A percentile compares a stretch with the other conserved stretches of the same genome.
Evolutionary conservation across 1,284 basidiomycete genomes (phyloP).

Genomic region (Phellopilus nigrolimitatus): DNA sequence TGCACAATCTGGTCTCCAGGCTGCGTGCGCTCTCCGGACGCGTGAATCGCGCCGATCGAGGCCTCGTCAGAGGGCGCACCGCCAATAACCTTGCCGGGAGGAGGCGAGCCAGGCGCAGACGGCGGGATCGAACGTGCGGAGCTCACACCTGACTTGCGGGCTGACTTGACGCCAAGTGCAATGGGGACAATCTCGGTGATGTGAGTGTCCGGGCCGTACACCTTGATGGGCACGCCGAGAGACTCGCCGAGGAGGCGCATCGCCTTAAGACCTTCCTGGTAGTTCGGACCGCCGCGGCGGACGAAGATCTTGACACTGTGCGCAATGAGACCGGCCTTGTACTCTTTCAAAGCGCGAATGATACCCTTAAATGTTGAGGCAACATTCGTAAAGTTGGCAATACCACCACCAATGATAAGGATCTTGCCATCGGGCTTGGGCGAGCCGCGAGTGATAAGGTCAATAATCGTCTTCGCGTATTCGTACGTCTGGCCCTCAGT

Average conservation of each 20-base stretch:
- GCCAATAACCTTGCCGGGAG: conserved; percentile 32
- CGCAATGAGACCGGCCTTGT: conserved; percentile 78
- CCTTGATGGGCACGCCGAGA: conserved; percentile 94
- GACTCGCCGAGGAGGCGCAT: conserved; percentile 98
- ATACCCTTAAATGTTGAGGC: conserved; percentile 99
- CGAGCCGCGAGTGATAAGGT: conserved; percentile 90
- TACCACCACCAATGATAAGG: conserved; percentile 99
- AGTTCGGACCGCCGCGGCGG: conserved; percentile 98
- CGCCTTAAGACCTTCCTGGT: conserved; percentile 98
- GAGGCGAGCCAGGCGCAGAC: conserved; percentile 36
- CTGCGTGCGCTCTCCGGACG: conserved; percentile 80
- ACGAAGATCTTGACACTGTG: conserved; percentile 94
- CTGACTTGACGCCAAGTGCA: conserved; percentile 77
- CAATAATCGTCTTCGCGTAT: conserved; percentile 98
- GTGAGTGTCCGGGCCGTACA: conserved; percentile 97
- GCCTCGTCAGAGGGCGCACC: conserved; percentile 31
- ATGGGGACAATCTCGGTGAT: conserved; percentile 99
- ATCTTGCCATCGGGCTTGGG: conserved; percentile 89
- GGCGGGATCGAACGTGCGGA: conserved; percentile 35
- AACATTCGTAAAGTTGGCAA: conserved; percentile 99
- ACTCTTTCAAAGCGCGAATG: conserved; percentile 95
- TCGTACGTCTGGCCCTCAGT: conserved; percentile 99
- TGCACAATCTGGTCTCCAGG: conserved; percentile 86
- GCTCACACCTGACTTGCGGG: conserved; percentile 31
- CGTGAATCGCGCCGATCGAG: conserved; percentile 71